A percentile compares a stretch with the other conserved stretches of the same genome.
Conservation (phyloP, 2,329 filamentous ascomycete genomes). For the Pseudogymnoascus pannorum region DNA sequence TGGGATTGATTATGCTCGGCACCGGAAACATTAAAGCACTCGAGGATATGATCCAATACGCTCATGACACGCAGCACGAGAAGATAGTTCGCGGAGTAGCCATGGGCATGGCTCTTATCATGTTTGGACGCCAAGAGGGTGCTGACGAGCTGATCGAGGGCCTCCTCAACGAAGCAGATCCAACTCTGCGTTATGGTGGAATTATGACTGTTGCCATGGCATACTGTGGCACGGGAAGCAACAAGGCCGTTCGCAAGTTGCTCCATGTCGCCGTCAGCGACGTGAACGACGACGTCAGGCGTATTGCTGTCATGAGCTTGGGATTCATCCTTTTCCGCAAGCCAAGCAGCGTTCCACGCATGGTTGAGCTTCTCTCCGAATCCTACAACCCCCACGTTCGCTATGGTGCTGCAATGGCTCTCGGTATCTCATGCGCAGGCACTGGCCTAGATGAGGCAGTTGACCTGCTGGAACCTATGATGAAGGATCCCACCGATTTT, state of each 20-base stretch:
- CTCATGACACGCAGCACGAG: conserved; percentile 96
- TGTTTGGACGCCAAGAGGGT: conserved; percentile 92
- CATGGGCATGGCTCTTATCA: conserved; percentile 95
- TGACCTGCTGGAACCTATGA: conserved; percentile 95
- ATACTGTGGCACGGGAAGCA: conserved; percentile 95
- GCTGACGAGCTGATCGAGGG: conserved; percentile 93
- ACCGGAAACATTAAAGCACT: conserved; percentile 92
- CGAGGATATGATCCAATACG: conserved; percentile 96
- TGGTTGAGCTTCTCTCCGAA: conserved; percentile 96
- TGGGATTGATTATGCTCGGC: conserved; percentile 97
- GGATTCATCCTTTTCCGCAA: conserved; percentile 98
- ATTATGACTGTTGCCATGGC: conserved; percentile 98
- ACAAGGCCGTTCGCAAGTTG: conserved; percentile 94
- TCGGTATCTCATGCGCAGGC: conserved; percentile 95
- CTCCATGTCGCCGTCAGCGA: conserved; percentile 96
- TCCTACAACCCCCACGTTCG: conserved; percentile 98
- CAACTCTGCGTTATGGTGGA: conserved; percentile 88
- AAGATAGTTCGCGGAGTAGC: conserved; percentile 96
- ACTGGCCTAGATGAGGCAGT: conserved; percentile 95
- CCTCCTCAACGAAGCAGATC: conserved; percentile 86
- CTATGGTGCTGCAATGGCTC: conserved; percentile 95
- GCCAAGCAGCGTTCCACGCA: conserved; percentile 90
- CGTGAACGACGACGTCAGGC: conserved; percentile 93
- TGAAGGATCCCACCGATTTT: conserved; percentile 98
- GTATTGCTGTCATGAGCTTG: conserved; percentile 93